A percentile compares a stretch with the other conserved stretches of the same genome.
Conservation (phyloP, 1,139 yeast species). For the Scheffersomyces titani region DNA sequence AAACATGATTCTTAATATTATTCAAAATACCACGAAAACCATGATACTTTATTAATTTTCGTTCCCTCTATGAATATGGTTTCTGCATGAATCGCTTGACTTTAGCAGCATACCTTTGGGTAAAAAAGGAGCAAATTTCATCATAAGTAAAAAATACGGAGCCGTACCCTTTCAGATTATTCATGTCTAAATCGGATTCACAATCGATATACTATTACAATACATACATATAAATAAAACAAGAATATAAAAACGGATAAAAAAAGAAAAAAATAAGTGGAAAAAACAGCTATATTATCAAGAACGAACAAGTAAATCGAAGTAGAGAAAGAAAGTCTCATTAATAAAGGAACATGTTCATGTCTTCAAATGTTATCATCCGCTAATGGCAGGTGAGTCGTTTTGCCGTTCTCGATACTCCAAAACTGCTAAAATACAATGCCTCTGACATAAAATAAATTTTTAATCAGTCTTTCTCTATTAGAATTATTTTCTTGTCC, state of each 20-base stretch:
- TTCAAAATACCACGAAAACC: too few relatives aligned
- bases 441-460: background rate
- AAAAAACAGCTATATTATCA: background rate
- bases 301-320: background rate
- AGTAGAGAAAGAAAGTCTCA: background rate
- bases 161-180: too few relatives aligned
- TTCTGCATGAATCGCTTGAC: too few relatives aligned
- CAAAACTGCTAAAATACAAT: background rate
- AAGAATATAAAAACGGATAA: background rate
- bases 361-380: background rate
- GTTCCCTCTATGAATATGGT: too few relatives aligned
- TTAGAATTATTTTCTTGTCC: slow-evolving; percentile 36
- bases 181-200: background rate
- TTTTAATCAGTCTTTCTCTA: background rate
- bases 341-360: background rate
- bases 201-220: background rate
- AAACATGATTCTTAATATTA: too few relatives aligned
- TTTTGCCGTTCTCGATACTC: background rate
- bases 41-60: too few relatives aligned
- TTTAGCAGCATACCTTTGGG: too few relatives aligned
- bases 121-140: too few relatives aligned
- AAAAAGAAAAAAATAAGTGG: background rate
- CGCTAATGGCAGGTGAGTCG: background rate
- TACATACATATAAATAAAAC: background rate
- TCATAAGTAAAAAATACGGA: too few relatives aligned